phyloP scores from a whole-genome alignment of 164 flowering plant genomes.

The Amborella trichopoda region DNA sequence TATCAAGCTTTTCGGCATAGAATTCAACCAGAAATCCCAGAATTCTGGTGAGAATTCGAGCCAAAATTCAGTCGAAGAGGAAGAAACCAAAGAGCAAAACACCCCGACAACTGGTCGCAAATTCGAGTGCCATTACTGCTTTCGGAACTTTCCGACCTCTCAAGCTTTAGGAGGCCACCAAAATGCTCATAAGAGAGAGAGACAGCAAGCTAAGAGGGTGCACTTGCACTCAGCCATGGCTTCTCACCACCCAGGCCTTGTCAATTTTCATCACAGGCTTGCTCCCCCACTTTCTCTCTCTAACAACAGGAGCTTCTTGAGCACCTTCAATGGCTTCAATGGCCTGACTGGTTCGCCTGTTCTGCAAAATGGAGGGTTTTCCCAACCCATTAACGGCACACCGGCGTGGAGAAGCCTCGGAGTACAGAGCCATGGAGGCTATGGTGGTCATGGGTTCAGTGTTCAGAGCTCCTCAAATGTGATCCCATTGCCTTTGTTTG shows the following conservation, averaged over 20 bases:
- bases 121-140: conserved; percentile 90
- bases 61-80: no score
- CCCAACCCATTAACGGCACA: conserved; percentile 44
- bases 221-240: conserved; percentile 71
- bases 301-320: not conserved
- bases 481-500: conserved; percentile 6
- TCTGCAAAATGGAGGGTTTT: no score
- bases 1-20: conserved; percentile 91
- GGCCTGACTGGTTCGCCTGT: no score
- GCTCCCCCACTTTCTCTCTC: conserved; percentile 21
- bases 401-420: conserved; percentile 66
- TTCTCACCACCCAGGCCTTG: conserved; percentile 21
- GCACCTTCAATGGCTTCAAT: not conserved
- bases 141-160: conserved; percentile 83
- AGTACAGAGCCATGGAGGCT: conserved; percentile 15
- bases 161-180: conserved; percentile 97
- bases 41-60: no score
- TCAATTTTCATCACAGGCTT: conserved; percentile 26
- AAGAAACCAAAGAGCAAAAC: conserved; percentile 1
- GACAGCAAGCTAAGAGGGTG: conserved; percentile 79
- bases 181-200: conserved; percentile 88
- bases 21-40: no score
- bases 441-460: no score
- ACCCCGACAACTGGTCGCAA: conserved; percentile 20
- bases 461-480: no score